phyloP scores from a whole-genome alignment of 345 rosid genomes.

The Turritis glabra region DNA sequence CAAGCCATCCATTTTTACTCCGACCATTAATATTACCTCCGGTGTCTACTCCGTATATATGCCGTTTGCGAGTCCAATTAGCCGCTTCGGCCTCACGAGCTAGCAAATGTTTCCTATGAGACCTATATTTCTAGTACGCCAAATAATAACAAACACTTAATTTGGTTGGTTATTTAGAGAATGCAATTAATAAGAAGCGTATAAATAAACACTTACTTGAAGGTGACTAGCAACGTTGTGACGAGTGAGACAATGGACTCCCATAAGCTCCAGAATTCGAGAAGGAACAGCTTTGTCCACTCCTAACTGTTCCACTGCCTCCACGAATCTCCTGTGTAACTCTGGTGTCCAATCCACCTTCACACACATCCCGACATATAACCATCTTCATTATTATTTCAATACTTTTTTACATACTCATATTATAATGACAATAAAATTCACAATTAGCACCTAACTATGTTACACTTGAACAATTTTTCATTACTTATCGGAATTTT shows the following conservation, averaged over 20 bases:
- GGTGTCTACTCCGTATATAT: constrained; percentile 53
- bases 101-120: constrained; percentile 79
- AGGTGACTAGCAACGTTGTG: constrained; percentile 98
- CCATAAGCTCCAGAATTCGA: constrained; percentile 88
- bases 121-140: constrained; percentile 68
- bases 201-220: constrained; percentile 50
- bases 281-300: constrained; percentile 99
- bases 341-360: constrained; percentile 99
- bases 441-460: not conserved
- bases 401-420: not conserved
- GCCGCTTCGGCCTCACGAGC: constrained; percentile 90
- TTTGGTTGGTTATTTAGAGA: not conserved
- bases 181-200: not conserved
- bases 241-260: constrained; percentile 90
- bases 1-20: constrained; percentile 51
- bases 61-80: constrained; percentile 70
- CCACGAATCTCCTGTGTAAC: constrained; percentile 87
- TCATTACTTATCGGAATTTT: not conserved
- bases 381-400: not conserved
- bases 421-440: not conserved
- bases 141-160: not conserved
- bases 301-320: constrained; percentile 94
- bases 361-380: constrained; percentile 32
- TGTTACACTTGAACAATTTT: not conserved
- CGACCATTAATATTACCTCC: constrained; percentile 36